Conservation (phyloP, 305 asterid genomes). For the Fraxinus angustifolia region DNA sequence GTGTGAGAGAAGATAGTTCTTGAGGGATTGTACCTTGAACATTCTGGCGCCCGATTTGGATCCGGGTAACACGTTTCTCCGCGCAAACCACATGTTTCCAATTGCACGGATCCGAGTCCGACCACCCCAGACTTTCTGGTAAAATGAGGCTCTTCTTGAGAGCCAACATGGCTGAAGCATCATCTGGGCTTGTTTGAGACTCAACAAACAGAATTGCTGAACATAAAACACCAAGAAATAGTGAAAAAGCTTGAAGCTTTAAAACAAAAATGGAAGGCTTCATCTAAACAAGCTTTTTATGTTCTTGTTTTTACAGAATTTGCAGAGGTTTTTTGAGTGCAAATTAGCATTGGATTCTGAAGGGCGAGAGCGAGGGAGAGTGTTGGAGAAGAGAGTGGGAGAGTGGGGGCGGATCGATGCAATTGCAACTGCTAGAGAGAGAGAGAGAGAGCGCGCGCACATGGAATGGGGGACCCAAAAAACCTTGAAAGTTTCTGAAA, state of each 20-base stretch:
- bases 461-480: slow-evolving; percentile 42
- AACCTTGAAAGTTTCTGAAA: slow-evolving; percentile 24
- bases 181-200: slow-evolving; percentile 40
- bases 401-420: background rate
- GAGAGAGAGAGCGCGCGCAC: slow-evolving; percentile 32
- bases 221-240: slow-evolving; percentile 38
- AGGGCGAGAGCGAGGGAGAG: slow-evolving; percentile 10
- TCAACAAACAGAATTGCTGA: slow-evolving; percentile 29
- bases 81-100: slow-evolving; percentile 65
- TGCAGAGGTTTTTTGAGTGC: background rate
- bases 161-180: slow-evolving; percentile 60
- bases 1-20: slow-evolving; percentile 52
- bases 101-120: slow-evolving; percentile 80
- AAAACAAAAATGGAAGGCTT: slow-evolving; percentile 32
- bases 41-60: slow-evolving; percentile 69
- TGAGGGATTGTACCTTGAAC: slow-evolving; percentile 73
- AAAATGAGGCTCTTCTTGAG: slow-evolving; percentile 62
- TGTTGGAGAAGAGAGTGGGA: slow-evolving; percentile 10
- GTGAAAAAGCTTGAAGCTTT: slow-evolving; percentile 42
- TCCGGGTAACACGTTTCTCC: slow-evolving; percentile 70
- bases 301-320: slow-evolving; percentile 20
- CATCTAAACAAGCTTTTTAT: background rate
- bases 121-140: slow-evolving; percentile 52
- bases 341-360: slow-evolving; percentile 23
- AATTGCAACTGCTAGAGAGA: background rate